A percentile compares a stretch with the other conserved stretches of the same genome.
These are phyloP conservation scores for Monosporascus cannonballus DNA, from an alignment of 2,329 filamentous ascomycete genomes.

Conservation along the genomic window DNA sequence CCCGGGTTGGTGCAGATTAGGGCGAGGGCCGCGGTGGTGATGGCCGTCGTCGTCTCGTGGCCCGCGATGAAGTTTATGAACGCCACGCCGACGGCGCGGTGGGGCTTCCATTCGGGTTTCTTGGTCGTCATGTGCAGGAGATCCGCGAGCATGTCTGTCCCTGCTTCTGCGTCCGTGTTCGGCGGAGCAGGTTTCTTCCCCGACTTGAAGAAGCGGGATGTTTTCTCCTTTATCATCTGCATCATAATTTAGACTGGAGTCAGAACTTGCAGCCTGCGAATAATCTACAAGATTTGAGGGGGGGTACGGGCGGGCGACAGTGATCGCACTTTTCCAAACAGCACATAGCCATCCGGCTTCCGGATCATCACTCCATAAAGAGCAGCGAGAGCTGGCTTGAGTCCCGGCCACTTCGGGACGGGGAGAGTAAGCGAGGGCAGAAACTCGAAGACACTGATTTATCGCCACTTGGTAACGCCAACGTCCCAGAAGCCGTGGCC, in stretches of 20 bases:
- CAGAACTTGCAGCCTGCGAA: background rate
- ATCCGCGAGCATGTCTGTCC: slow-evolving; percentile 5
- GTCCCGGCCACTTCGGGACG: slow-evolving; percentile 4
- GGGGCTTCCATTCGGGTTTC: slow-evolving; percentile 5
- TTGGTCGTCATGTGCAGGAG: slow-evolving; percentile 5
- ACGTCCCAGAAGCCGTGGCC: slow-evolving; percentile 3
- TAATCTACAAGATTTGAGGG: too few relatives aligned
- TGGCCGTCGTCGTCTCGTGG: slow-evolving; percentile 8
- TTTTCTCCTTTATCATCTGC: slow-evolving; percentile 5
- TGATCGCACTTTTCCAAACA: slow-evolving; percentile 4
- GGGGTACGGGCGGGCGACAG: background rate
- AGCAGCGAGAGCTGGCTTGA: slow-evolving; percentile 2
- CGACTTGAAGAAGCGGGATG: slow-evolving; percentile 1
- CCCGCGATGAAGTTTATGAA: slow-evolving; percentile 7
- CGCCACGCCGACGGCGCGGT: slow-evolving; percentile 5
- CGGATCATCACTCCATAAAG: slow-evolving; percentile 4
- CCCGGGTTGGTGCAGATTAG: slow-evolving; percentile 36
- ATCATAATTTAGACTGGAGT: background rate
- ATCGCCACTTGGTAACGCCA: slow-evolving; percentile 4
- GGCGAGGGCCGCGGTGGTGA: slow-evolving; percentile 34
- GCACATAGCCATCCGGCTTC: slow-evolving; percentile 3
- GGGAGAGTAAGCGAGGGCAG: slow-evolving; percentile 2
- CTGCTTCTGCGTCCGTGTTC: background rate
- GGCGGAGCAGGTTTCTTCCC: slow-evolving; percentile 1
- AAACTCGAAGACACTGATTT: slow-evolving; percentile 4